phyloP scores from a whole-genome alignment of 495 filamentous ascomycete genomes.

The Daldinia concentrica region DNA sequence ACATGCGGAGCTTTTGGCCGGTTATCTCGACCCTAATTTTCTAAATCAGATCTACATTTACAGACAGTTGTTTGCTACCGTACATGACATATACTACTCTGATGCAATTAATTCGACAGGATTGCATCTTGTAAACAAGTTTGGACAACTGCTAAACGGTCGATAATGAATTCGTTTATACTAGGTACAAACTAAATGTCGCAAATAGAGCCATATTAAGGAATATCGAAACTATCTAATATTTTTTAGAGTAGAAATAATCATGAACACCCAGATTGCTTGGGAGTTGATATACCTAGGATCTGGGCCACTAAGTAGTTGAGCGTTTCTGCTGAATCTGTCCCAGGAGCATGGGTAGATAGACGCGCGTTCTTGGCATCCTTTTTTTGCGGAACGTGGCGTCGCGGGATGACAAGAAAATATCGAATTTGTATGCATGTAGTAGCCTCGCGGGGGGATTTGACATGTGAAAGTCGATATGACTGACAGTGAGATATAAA shows the following conservation, averaged over 20 bases:
- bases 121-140: not conserved
- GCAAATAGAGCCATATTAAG: too few species aligned
- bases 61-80: conserved; percentile 4
- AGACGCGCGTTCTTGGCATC: conserved; percentile 6
- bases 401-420: not conserved
- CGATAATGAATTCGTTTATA: not conserved
- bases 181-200: not conserved
- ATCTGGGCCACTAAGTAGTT: not conserved
- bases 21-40: conserved; percentile 1
- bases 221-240: not conserved
- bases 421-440: not conserved
- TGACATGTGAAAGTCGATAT: conserved; percentile 7
- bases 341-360: not conserved
- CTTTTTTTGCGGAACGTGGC: not conserved
- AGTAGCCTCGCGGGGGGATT: not conserved
- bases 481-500: not conserved
- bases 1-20: not conserved
- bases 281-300: not conserved
- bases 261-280: too few species aligned
- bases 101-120: not conserved
- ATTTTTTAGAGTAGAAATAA: too few species aligned
- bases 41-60: conserved; percentile 6
- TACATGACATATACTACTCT: not conserved
- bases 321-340: not conserved
- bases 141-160: not conserved